A percentile compares a stretch with the other conserved stretches of the same genome.
Evolutionary conservation across 495 filamentous ascomycete genomes (phyloP).

Genomic region (Penicillium macrosclerotiorum): DNA sequence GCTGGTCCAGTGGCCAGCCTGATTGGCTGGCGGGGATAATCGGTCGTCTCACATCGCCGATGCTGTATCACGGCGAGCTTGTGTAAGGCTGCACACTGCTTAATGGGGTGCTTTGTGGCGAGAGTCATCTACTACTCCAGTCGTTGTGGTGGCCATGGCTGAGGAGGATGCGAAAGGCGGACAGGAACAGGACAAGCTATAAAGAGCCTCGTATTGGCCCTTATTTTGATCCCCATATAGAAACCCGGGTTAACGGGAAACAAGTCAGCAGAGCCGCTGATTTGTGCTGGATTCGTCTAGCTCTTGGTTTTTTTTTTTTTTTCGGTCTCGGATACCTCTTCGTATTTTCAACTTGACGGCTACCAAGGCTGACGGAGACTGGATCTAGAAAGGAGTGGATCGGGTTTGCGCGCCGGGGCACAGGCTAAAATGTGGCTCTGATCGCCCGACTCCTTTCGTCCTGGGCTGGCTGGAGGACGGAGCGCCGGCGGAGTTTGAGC

Average conservation of each 20-base stretch:
- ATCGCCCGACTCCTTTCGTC: too few relatives aligned
- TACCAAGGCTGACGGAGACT: too few relatives aligned
- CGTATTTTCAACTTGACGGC: neutral
- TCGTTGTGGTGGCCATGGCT: neutral
- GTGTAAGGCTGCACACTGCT: neutral
- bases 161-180: neutral
- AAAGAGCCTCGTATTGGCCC: neutral
- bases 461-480: slow-evolving; percentile 3
- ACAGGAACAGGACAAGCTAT: neutral
- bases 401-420: too few relatives aligned
- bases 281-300: too few relatives aligned
- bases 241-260: neutral
- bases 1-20: neutral
- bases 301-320: too few relatives aligned
- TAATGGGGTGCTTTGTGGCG: neutral
- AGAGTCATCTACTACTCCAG: neutral
- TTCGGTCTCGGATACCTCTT: neutral
- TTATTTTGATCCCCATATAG: neutral
- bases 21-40: neutral
- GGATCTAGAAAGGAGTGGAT: too few relatives aligned
- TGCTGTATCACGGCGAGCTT: neutral
- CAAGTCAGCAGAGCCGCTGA: slow-evolving; percentile 6
- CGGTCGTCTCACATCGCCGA: slow-evolving; percentile 3
- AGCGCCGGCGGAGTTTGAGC: slow-evolving; percentile 10
- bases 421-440: too few relatives aligned